Percentiles rank a stretch among this genome's conserved stretches.
phyloP scores from a whole-genome alignment of 2,329 filamentous ascomycete genomes.

The Venturia pyrina region DNA sequence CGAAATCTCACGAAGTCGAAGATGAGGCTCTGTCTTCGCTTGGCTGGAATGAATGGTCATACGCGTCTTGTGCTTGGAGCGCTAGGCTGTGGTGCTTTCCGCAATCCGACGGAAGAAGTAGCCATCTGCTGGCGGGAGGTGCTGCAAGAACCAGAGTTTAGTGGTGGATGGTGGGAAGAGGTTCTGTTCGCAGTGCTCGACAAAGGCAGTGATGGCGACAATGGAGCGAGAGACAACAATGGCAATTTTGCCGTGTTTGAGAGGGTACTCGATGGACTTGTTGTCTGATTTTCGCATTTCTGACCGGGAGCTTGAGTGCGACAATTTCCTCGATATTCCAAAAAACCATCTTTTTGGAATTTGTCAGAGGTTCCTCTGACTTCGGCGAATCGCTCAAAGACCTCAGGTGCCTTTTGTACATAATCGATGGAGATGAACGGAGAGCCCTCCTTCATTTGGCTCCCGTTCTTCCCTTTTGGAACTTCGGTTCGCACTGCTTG shows the following conservation, averaged over 20 bases:
- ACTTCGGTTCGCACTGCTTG: too few species aligned
- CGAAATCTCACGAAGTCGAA: conserved; percentile 50
- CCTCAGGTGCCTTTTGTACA: too few species aligned
- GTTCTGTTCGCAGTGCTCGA: conserved; percentile 55
- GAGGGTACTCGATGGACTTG: conserved; percentile 15
- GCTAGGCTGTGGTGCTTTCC: conserved; percentile 58
- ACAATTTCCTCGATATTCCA: too few species aligned
- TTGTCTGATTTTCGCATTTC: neutral
- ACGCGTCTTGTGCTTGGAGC: conserved; percentile 55
- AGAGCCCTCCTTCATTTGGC: too few species aligned
- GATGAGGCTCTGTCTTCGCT: conserved; percentile 51
- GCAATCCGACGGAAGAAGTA: conserved; percentile 53
- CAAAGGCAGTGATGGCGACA: conserved; percentile 18
- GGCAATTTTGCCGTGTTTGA: conserved; percentile 43
- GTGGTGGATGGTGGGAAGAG: conserved; percentile 51
- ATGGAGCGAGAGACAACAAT: conserved; percentile 25
- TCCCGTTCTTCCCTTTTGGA: too few species aligned
- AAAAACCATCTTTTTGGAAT: too few species aligned
- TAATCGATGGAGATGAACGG: too few species aligned
- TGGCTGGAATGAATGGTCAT: conserved; percentile 48
- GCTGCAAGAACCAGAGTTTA: conserved; percentile 50
- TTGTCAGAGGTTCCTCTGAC: too few species aligned
- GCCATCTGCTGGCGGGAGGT: conserved; percentile 53
- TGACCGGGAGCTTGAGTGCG: too few species aligned
- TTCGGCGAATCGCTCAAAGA: too few species aligned